Base-by-base conservation (phyloP, 345 rosid genomes). In the Sonneratia alba region DNA sequence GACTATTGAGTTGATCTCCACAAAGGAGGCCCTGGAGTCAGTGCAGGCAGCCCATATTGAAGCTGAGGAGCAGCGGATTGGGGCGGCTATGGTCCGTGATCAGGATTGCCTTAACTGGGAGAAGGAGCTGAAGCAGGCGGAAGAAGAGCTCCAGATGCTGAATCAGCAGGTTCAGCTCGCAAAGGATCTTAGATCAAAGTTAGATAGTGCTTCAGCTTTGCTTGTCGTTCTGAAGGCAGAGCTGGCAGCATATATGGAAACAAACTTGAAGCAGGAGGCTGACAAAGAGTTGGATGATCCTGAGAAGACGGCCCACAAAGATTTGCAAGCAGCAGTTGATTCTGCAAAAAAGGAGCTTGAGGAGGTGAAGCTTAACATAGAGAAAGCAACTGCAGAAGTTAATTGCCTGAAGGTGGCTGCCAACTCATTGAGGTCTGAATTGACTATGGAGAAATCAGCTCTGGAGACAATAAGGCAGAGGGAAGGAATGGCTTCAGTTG, bases 41-140 rank as follows among this genome's bases (percentile, higher is more conserved):
- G 93, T 96, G 5, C 98, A 94, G 79, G 88, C 97, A 70, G 84
- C 97, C 34, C 97, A 91, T 79, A 70, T 94, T 83, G 97, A 94
- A 75, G 97, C 97, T 3, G 98, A 94, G 86, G 97, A 91, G 53
- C 86, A 82, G 74, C 89, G 91, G 74, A 83, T 94, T 13, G 96
- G 96, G 73, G 95, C 95, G 38, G 87, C 92, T 49, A 80, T 91
- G 87, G 87, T 87, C 55, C 87, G 81, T 67, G 98, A 94, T 77
- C 96, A 90, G 74, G 97, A 94, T 67, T 81, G 85, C 64, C 83
- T 85, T 38, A 77, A 75, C 22, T 91, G 97, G 98, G 98, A 94
- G 85, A 91, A 87, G 82, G 92, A 85, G 67, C 73, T 94, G 59
- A 86, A 87, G 84, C 92, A 88, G 81, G 88, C 93, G 64, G 97